These are phyloP conservation scores for Alternaria brassicae DNA, from an alignment of 2,329 filamentous ascomycete genomes.

Conservation along the genomic window DNA sequence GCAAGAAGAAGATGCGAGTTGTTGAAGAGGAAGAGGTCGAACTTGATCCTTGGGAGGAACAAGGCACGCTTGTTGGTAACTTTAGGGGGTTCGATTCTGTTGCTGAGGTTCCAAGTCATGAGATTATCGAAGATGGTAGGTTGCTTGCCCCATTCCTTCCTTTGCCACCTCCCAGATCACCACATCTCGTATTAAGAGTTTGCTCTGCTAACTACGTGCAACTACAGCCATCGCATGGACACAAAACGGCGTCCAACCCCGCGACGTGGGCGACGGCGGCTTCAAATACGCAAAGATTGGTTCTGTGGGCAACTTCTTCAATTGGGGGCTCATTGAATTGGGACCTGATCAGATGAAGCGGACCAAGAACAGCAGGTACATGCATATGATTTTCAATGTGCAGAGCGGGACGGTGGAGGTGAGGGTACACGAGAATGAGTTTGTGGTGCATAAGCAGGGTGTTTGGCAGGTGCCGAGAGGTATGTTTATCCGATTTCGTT, in stretches of 20 bases:
- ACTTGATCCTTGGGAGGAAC: constrained; percentile 74
- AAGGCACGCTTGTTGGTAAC: constrained; percentile 69
- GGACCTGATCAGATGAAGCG: constrained; percentile 83
- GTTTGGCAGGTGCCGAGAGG: constrained; percentile 95
- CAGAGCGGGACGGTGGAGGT: constrained; percentile 83
- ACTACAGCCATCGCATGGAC: constrained; percentile 66
- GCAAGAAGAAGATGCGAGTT: constrained; percentile 42
- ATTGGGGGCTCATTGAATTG: constrained; percentile 87
- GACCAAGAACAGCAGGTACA: constrained; percentile 89
- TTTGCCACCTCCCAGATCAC: neutral
- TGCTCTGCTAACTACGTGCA: constrained; percentile 22
- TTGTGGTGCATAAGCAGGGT: constrained; percentile 85
- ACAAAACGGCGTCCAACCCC: constrained; percentile 62
- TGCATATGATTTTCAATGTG: constrained; percentile 97
- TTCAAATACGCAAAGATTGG: constrained; percentile 88
- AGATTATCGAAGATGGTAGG: constrained; percentile 55
- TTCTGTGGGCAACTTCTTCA: constrained; percentile 72
- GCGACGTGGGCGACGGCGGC: constrained; percentile 67
- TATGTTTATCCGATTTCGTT: constrained; percentile 59
- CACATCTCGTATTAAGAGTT: neutral
- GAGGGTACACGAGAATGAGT: constrained; percentile 75
- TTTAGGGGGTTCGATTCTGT: constrained; percentile 70
- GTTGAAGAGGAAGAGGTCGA: constrained; percentile 63
- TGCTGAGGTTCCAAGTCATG: constrained; percentile 63
- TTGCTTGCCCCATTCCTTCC: neutral